Percentiles rank a stretch among this genome's conserved stretches.
Conservation (phyloP, 2,329 filamentous ascomycete species). For the Trichoderma citrinoviride region DNA sequence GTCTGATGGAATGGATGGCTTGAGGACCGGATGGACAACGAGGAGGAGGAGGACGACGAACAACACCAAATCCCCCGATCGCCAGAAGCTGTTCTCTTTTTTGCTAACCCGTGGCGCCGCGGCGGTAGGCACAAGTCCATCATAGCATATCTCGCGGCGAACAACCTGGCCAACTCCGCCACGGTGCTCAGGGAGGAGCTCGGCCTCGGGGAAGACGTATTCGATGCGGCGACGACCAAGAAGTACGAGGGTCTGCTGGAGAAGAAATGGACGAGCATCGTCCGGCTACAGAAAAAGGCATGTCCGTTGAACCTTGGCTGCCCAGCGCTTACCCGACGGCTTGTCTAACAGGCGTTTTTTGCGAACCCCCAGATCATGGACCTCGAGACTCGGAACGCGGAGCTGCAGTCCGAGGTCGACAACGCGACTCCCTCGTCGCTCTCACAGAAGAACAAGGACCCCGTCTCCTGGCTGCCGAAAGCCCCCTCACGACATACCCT, state of each 20-base stretch:
- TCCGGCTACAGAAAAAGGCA: constrained; percentile 90
- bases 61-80: too few relatives aligned
- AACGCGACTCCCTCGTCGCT: constrained; percentile 73
- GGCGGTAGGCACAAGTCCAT: constrained; percentile 79
- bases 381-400: constrained; percentile 70
- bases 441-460: constrained; percentile 77
- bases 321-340: constrained; percentile 19
- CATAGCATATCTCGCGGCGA: constrained; percentile 79
- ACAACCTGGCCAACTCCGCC: constrained; percentile 67
- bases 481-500: constrained; percentile 77
- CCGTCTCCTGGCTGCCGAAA: constrained; percentile 80
- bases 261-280: constrained; percentile 98
- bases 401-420: constrained; percentile 79
- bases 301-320: constrained; percentile 21
- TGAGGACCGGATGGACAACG: too few relatives aligned
- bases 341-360: constrained; percentile 19
- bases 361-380: constrained; percentile 72
- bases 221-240: constrained; percentile 79
- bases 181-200: constrained; percentile 73
- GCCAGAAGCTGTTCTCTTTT: not conserved
- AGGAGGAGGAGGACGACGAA: not conserved
- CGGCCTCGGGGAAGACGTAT: constrained; percentile 64
- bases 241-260: constrained; percentile 93
- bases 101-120: constrained; percentile 18
- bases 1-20: too few relatives aligned